Conservation (phyloP, 768 basidiomycete genomes). For the Naganishia kalamii region DNA sequence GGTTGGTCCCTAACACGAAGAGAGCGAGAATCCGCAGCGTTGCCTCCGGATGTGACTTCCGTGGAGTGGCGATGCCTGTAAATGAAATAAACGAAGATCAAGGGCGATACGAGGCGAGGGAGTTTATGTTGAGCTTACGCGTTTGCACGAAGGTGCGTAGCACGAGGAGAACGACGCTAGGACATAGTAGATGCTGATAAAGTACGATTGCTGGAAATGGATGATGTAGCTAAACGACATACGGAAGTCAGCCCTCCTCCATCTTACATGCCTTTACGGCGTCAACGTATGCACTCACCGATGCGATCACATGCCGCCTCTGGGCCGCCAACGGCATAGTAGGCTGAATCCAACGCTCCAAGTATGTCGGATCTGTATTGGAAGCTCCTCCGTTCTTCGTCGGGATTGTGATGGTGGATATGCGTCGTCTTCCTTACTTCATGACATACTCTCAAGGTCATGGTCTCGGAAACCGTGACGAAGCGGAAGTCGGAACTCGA, state of each 20-base stretch:
- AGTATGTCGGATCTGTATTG: too few relatives aligned
- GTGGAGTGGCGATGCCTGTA: conserved; percentile 4
- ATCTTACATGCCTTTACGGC: not conserved
- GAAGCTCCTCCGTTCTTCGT: too few relatives aligned
- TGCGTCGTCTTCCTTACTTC: too few relatives aligned
- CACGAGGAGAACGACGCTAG: conserved; percentile 1
- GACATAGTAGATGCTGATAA: conserved; percentile 15
- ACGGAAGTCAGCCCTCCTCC: not conserved
- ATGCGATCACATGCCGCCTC: conserved; percentile 19
- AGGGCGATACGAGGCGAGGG: not conserved
- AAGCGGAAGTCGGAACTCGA: not conserved
- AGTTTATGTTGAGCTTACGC: not conserved
- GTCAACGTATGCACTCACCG: not conserved
- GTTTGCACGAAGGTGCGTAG: conserved; percentile 12
- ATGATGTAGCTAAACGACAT: not conserved
- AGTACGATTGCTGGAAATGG: conserved; percentile 8
- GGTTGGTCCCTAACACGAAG: not conserved
- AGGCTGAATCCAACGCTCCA: too few relatives aligned
- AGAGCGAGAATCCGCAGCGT: conserved; percentile 2
- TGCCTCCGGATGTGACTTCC: conserved; percentile 9
- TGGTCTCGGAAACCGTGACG: conserved; percentile 6
- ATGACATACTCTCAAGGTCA: not conserved
- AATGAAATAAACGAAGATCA: not conserved
- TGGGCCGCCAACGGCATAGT: conserved; percentile 11
- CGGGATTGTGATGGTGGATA: too few relatives aligned